phyloP scores from a whole-genome alignment of 2,329 filamentous ascomycete species.

The Fusarium newnesense region DNA sequence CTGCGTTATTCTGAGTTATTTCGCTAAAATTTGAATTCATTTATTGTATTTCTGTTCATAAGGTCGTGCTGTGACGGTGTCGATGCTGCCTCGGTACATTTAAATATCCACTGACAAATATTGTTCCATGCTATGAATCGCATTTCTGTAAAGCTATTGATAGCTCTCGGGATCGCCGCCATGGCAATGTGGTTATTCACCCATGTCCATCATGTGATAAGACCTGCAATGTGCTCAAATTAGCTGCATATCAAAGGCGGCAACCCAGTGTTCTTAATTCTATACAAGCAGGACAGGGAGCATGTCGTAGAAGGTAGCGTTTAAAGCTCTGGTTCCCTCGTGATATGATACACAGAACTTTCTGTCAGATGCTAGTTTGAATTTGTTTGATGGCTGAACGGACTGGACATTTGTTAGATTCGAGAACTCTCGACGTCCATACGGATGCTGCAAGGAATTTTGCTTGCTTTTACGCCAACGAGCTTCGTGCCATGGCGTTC shows the following conservation, averaged over 20 bases:
- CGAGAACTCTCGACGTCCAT: neutral
- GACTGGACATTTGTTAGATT: neutral
- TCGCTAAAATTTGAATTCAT: slow-evolving; percentile 22
- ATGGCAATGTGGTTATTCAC: neutral
- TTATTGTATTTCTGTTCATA: neutral
- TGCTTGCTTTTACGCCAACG: neutral
- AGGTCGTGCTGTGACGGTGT: neutral
- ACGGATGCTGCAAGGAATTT: neutral
- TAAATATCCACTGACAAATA: neutral
- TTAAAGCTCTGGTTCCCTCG: neutral
- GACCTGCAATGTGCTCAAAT: slow-evolving; percentile 22
- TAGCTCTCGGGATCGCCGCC: neutral
- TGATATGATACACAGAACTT: slow-evolving; percentile 23
- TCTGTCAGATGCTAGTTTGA: slow-evolving; percentile 7
- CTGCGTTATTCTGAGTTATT: slow-evolving; percentile 29
- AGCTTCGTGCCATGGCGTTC: neutral
- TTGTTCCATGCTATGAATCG: neutral
- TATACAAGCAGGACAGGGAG: neutral
- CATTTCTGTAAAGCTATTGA: neutral
- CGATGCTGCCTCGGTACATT: neutral
- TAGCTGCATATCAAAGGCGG: neutral
- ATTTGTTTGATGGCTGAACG: neutral
- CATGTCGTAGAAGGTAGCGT: neutral
- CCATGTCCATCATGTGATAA: neutral
- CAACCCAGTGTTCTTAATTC: neutral